phyloP scores from a whole-genome alignment of 2,329 filamentous ascomycete species.

The Colletotrichum higginsianum region DNA sequence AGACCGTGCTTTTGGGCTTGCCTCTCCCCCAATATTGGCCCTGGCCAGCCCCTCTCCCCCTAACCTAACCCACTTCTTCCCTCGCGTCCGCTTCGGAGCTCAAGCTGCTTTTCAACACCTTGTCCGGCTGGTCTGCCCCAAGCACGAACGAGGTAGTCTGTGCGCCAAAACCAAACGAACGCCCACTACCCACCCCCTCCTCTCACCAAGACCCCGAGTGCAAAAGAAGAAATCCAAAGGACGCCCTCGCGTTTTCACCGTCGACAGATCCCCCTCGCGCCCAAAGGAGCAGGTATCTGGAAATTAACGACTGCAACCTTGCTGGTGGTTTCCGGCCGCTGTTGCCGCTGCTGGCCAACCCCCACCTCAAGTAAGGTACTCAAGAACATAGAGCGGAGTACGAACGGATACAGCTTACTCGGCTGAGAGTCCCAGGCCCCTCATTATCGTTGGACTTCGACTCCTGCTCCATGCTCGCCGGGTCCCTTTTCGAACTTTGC shows the following conservation, averaged over 20 bases:
- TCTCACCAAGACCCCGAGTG: neutral
- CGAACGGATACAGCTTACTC: too few relatives aligned
- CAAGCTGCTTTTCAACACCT: constrained; percentile 33
- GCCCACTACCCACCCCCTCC: too few relatives aligned
- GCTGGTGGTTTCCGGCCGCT: constrained; percentile 38
- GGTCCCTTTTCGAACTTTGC: constrained; percentile 17
- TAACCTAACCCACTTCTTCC: constrained; percentile 36
- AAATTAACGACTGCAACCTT: constrained; percentile 45
- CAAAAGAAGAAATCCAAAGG: constrained; percentile 7
- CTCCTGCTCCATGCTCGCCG: constrained; percentile 12
- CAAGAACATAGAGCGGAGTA: neutral
- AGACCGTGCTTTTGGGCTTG: neutral
- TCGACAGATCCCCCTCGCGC: constrained; percentile 30
- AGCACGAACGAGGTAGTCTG: constrained; percentile 29
- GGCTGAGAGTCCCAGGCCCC: neutral
- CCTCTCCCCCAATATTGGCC: constrained; percentile 14
- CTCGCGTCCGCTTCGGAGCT: constrained; percentile 36
- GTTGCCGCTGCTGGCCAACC: constrained; percentile 18
- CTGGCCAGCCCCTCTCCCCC: neutral
- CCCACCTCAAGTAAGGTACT: neutral
- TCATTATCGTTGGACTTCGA: constrained; percentile 13
- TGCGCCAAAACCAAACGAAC: constrained; percentile 36
- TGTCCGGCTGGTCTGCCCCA: constrained; percentile 15
- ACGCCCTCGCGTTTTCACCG: constrained; percentile 15
- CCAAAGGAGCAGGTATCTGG: constrained; percentile 41